Conservation (phyloP, 306 rosid species). For the Cucumis hystrix region DNA sequence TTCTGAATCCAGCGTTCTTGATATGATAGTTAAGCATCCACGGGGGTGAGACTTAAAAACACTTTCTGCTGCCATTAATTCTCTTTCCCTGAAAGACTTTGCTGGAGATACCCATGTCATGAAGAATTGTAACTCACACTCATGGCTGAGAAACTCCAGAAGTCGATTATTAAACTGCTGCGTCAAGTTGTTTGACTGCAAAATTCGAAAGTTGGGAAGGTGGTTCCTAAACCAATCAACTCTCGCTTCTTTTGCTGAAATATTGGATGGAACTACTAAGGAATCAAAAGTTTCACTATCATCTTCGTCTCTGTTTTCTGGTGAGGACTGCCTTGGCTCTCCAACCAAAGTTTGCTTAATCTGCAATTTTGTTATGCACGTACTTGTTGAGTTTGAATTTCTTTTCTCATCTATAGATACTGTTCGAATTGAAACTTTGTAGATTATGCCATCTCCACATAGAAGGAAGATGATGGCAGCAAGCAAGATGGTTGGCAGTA, state of each 20-base stretch:
- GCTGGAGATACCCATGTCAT: conserved; percentile 21
- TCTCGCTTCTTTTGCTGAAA: conserved; percentile 12
- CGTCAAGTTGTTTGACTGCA: conserved; percentile 10
- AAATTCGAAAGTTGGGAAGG: conserved; percentile 9
- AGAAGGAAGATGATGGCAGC: conserved; percentile 28
- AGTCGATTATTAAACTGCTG: conserved; percentile 10
- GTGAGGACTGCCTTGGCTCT: conserved; percentile 12
- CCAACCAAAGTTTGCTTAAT: conserved; percentile 8
- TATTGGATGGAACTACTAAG: conserved; percentile 26
- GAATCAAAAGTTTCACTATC: conserved; percentile 11
- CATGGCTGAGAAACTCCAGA: conserved; percentile 11
- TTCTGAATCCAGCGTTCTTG: conserved; percentile 44
- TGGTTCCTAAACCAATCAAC: conserved; percentile 10
- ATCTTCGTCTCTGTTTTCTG: conserved; percentile 16
- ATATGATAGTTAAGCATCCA: conserved; percentile 57
- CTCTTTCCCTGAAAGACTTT: conserved; percentile 20
- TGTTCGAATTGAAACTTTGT: conserved; percentile 2
- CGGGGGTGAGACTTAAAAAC: conserved; percentile 48
- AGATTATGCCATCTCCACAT: conserved; percentile 10
- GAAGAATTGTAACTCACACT: conserved; percentile 12
- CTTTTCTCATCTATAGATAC: not conserved
- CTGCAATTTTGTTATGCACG: conserved; percentile 1
- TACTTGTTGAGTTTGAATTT: conserved; percentile 2
- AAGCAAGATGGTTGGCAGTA: conserved; percentile 20
- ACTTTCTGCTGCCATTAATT: conserved; percentile 33